Conservation (phyloP, 148 eudicot species). For the Chenopodium album region DNA sequence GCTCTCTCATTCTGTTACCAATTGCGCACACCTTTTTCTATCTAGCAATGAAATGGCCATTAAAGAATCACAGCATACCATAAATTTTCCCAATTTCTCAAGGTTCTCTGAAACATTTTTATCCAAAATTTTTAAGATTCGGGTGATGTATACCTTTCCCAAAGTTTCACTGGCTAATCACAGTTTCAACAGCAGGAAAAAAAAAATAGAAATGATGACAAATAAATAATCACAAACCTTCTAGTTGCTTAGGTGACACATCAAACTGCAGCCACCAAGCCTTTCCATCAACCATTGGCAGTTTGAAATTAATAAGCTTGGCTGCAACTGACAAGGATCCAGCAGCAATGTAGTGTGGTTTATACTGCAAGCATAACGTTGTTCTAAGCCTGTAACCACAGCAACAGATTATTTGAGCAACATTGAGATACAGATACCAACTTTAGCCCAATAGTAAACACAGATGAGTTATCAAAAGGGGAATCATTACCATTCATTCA, state of each 20-base stretch:
- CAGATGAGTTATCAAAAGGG: not conserved
- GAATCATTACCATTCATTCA: constrained; percentile 62
- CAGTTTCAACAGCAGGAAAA: not conserved
- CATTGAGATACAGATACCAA: not conserved
- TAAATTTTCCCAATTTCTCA: not conserved
- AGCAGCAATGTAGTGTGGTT: constrained; percentile 81
- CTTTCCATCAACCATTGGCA: constrained; percentile 52
- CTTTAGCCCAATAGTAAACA: not conserved
- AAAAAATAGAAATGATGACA: not conserved
- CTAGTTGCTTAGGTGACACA: constrained; percentile 57
- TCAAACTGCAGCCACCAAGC: constrained; percentile 87
- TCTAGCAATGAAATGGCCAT: not conserved
- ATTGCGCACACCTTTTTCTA: no score
- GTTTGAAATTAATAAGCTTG: constrained; percentile 48
- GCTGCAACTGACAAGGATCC: constrained; percentile 71
- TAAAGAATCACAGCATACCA: not conserved
- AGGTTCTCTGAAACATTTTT: not conserved
- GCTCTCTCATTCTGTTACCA: no score
- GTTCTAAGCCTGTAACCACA: constrained; percentile 54
- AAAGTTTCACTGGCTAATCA: not conserved
- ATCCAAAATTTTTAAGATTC: not conserved
- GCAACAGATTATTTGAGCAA: not conserved
- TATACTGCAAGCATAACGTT: constrained; percentile 74
- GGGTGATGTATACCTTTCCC: not conserved
- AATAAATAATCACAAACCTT: constrained; percentile 45